Conservation (phyloP, 2,329 filamentous ascomycete genomes). For the Fusarium fujikuroi region DNA sequence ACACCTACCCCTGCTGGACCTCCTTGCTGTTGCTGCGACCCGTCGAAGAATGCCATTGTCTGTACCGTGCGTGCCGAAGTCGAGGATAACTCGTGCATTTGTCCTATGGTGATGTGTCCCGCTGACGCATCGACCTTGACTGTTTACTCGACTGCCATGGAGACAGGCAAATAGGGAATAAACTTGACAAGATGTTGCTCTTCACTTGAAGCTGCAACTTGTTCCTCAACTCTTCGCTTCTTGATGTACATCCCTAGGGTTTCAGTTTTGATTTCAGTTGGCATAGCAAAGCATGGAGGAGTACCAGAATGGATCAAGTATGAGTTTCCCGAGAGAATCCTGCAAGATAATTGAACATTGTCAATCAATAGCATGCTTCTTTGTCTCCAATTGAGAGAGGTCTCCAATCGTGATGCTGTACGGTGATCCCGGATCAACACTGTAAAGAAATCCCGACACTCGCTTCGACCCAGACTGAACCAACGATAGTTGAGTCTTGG, state of each 20-base stretch:
- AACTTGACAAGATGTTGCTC: not conserved
- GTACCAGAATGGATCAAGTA: not conserved
- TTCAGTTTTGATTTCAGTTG: slow-evolving; percentile 1
- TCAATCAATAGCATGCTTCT: not conserved
- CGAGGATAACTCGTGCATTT: slow-evolving; percentile 35
- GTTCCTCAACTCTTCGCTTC: slow-evolving; percentile 15
- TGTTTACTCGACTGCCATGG: not conserved
- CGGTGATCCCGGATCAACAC: not conserved
- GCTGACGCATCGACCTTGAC: slow-evolving; percentile 34
- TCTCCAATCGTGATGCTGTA: not conserved
- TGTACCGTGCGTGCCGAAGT: slow-evolving; percentile 29
- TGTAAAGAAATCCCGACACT: not conserved
- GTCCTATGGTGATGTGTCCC: slow-evolving; percentile 35
- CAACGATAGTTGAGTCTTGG: not conserved
- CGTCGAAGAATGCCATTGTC: slow-evolving; percentile 25
- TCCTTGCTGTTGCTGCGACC: slow-evolving; percentile 42
- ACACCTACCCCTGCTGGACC: slow-evolving; percentile 1
- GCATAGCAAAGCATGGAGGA: slow-evolving; percentile 5
- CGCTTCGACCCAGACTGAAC: not conserved
- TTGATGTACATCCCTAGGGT: slow-evolving; percentile 21
- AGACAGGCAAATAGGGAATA: slow-evolving; percentile 15
- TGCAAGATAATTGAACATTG: not conserved
- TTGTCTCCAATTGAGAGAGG: not conserved
- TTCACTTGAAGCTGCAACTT: slow-evolving; percentile 2
- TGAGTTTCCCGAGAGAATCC: not conserved